Percentiles rank a stretch among this genome's conserved stretches.
Evolutionary conservation across 75 land plant species (phyloP).

Genomic region (Gnetum montanum): DNA sequence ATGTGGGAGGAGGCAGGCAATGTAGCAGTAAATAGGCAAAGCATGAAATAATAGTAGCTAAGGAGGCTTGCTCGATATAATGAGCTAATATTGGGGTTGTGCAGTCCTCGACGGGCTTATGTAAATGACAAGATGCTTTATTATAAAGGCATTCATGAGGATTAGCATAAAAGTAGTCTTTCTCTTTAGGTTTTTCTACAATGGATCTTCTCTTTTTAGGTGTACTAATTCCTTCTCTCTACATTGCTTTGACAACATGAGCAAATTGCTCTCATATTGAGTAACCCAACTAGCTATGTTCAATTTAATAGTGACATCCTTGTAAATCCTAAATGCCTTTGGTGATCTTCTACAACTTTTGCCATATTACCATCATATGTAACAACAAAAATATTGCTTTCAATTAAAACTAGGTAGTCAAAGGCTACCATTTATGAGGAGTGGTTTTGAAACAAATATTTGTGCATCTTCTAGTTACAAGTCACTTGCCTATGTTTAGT

Average conservation of each 20-base stretch:
- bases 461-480: too few relatives aligned
- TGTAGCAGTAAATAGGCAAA: too few relatives aligned
- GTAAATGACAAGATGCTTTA: not conserved
- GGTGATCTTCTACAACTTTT: constrained; percentile 91
- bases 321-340: constrained; percentile 61
- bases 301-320: constrained; percentile 34
- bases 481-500: too few relatives aligned
- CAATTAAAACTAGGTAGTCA: constrained; percentile 82
- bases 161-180: constrained; percentile 60
- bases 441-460: constrained; percentile 66
- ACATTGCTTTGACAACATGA: constrained; percentile 22
- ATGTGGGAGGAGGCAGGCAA: too few relatives aligned
- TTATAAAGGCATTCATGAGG: constrained; percentile 46
- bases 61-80: too few relatives aligned
- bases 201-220: too few relatives aligned
- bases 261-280: constrained; percentile 46
- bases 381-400: constrained; percentile 77
- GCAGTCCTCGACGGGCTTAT: too few relatives aligned
- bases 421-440: constrained; percentile 94
- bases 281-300: constrained; percentile 22
- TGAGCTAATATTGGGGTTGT: too few relatives aligned
- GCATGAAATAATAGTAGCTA: too few relatives aligned
- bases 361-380: constrained; percentile 99
- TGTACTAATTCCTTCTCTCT: too few relatives aligned
- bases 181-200: constrained; percentile 39